Conservation (phyloP, 1,139 yeast species). For the Fermentozyma sake region DNA sequence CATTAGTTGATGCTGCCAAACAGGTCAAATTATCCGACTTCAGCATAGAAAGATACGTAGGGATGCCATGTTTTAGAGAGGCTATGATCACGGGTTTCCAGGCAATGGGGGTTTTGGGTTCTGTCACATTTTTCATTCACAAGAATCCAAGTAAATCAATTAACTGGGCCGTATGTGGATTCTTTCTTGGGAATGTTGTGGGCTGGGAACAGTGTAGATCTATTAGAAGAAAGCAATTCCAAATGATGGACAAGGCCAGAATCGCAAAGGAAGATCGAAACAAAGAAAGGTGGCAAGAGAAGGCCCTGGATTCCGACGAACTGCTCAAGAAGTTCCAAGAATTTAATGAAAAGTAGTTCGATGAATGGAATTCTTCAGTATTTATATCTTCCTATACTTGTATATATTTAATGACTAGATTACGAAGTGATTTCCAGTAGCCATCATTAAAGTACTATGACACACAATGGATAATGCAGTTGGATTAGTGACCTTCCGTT, state of each 20-base stretch:
- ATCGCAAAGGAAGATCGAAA: constrained; percentile 40
- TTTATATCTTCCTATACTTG: no score
- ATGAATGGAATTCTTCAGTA: constrained; percentile 4
- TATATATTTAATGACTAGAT: no score
- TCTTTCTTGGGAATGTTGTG: constrained; percentile 71
- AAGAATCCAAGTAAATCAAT: constrained; percentile 57
- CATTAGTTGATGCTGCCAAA: constrained; percentile 28
- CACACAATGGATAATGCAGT: no score
- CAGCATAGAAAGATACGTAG: constrained; percentile 46
- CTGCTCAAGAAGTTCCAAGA: constrained; percentile 27
- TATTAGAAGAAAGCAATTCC: constrained; percentile 57
- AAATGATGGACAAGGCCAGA: constrained; percentile 60
- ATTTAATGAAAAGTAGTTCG: constrained; percentile 9
- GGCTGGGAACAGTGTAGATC: constrained; percentile 94
- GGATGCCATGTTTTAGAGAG: constrained; percentile 85
- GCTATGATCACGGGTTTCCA: constrained; percentile 86
- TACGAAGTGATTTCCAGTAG: no score
- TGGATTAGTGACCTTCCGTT: no score
- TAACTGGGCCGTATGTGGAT: constrained; percentile 84
- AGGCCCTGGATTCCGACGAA: constrained; percentile 17
- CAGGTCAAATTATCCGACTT: constrained; percentile 48
- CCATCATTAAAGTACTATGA: no score
- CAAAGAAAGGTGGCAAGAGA: constrained; percentile 22
- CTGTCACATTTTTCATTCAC: constrained; percentile 66
- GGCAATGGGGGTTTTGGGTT: constrained; percentile 75